phyloP scores from a whole-genome alignment of 2,329 filamentous ascomycete genomes.

The Aspergillus sp. region DNA sequence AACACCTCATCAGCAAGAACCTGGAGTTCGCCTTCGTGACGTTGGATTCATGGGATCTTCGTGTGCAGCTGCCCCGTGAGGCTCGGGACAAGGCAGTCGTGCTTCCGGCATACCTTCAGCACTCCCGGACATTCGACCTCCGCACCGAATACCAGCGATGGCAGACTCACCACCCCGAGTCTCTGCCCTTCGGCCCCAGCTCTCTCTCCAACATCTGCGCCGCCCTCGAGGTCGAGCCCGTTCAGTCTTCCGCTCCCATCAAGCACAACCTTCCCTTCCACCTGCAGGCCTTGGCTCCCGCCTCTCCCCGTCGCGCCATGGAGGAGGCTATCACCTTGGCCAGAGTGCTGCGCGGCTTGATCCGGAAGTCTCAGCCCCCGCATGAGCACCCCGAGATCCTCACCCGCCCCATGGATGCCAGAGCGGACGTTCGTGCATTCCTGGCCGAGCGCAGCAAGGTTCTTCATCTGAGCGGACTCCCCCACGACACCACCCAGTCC shows the following conservation, averaged over 20 bases:
- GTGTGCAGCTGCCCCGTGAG: slow-evolving; percentile 94
- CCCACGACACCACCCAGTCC: slow-evolving; percentile 97
- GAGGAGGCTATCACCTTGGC: slow-evolving; percentile 95
- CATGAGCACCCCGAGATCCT: slow-evolving; percentile 94
- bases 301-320: slow-evolving; percentile 93
- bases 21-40: slow-evolving; percentile 98
- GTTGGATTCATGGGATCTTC: slow-evolving; percentile 96
- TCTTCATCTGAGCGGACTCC: slow-evolving; percentile 93
- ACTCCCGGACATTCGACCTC: slow-evolving; percentile 95
- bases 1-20: slow-evolving; percentile 87
- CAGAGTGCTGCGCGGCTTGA: slow-evolving; percentile 85
- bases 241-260: slow-evolving; percentile 95
- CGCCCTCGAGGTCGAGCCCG: slow-evolving; percentile 94
- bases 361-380: slow-evolving; percentile 91
- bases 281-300: slow-evolving; percentile 90
- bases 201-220: slow-evolving; percentile 98
- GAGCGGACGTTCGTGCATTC: slow-evolving; percentile 94
- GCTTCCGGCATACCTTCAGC: slow-evolving; percentile 92
- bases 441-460: slow-evolving; percentile 96
- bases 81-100: slow-evolving; percentile 98
- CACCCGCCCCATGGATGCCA: slow-evolving; percentile 92
- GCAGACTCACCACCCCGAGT: slow-evolving; percentile 98
- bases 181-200: slow-evolving; percentile 91
- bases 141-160: slow-evolving; percentile 97
- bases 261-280: slow-evolving; percentile 99